phyloP scores from a whole-genome alignment of 2,329 filamentous ascomycete genomes.

The Pestalotiopsis sp. region DNA sequence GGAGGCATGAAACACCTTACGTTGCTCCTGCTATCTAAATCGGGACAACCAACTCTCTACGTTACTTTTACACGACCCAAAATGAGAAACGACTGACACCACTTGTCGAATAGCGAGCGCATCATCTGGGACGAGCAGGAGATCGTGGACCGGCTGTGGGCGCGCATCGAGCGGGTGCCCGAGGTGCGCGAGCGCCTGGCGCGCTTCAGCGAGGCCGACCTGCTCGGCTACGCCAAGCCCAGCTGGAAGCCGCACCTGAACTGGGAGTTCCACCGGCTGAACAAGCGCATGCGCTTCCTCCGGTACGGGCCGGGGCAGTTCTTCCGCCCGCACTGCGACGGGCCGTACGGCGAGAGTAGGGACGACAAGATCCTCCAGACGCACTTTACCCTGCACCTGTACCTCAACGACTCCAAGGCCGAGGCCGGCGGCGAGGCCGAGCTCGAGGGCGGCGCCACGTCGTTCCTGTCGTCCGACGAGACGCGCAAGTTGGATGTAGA shows the following conservation, averaged over 20 bases:
- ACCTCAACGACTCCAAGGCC: constrained; percentile 51
- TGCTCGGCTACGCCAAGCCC: constrained; percentile 40
- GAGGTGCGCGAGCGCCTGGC: constrained; percentile 44
- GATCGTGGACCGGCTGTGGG: constrained; percentile 65
- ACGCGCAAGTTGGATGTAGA: constrained; percentile 52
- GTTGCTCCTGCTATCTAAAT: too few species aligned
- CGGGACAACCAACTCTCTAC: too few species aligned
- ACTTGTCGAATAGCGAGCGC: constrained; percentile 51
- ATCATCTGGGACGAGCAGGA: constrained; percentile 74
- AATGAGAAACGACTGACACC: too few species aligned
- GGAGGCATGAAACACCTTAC: too few species aligned
- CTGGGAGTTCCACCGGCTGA: constrained; percentile 57
- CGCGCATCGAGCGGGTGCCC: constrained; percentile 50
- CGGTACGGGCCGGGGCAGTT: constrained; percentile 74
- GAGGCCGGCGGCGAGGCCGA: constrained; percentile 35
- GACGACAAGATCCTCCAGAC: constrained; percentile 45
- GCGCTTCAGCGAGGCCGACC: constrained; percentile 31
- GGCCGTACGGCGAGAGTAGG: constrained; percentile 58
- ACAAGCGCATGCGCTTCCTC: constrained; percentile 76
- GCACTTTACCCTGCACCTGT: constrained; percentile 59
- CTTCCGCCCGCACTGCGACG: constrained; percentile 74
- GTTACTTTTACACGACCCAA: too few species aligned
- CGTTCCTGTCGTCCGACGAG: constrained; percentile 50
- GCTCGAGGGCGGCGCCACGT: constrained; percentile 57
- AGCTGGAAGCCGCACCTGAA: constrained; percentile 15